phyloP scores from a whole-genome alignment of 2,329 filamentous ascomycete genomes.

The Sarocladium oryzae region DNA sequence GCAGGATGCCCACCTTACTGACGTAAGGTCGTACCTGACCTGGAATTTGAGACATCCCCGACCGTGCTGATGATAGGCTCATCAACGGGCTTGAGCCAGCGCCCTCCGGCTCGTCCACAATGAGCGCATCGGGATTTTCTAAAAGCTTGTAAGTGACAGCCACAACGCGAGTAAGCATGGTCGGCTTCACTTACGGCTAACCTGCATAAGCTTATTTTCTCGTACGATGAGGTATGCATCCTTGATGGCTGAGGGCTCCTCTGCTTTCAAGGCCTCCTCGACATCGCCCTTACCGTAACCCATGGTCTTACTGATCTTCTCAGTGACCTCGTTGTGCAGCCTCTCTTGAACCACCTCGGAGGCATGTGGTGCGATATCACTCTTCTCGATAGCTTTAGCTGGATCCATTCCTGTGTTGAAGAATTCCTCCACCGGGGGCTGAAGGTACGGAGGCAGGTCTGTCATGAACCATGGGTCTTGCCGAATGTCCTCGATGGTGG shows the following conservation, averaged over 20 bases:
- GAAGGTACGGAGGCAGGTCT: slow-evolving; percentile 79
- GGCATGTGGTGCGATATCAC: slow-evolving; percentile 72
- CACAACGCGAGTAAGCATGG: slow-evolving; percentile 17
- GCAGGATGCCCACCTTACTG: slow-evolving; percentile 86
- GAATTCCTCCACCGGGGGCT: slow-evolving; percentile 84
- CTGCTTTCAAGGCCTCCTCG: slow-evolving; percentile 82
- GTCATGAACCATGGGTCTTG: slow-evolving; percentile 91
- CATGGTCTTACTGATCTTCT: slow-evolving; percentile 97
- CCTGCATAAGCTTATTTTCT: slow-evolving; percentile 96
- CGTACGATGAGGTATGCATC: slow-evolving; percentile 97
- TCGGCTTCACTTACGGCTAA: slow-evolving; percentile 86
- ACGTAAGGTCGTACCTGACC: slow-evolving; percentile 51
- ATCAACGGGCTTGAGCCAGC: slow-evolving; percentile 41
- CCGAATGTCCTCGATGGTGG: slow-evolving; percentile 89
- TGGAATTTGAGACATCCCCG: slow-evolving; percentile 42
- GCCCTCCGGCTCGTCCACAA: slow-evolving; percentile 24
- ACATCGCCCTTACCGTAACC: slow-evolving; percentile 94
- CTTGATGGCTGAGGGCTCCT: slow-evolving; percentile 96
- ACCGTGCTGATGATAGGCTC: slow-evolving; percentile 49
- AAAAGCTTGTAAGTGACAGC: slow-evolving; percentile 20
- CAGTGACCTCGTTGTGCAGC: slow-evolving; percentile 84
- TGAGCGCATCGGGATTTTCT: slow-evolving; percentile 29
- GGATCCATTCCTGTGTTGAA: slow-evolving; percentile 90
- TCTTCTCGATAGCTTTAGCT: slow-evolving; percentile 81
- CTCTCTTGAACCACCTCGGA: slow-evolving; percentile 76